Base-by-base conservation (phyloP, 495 filamentous ascomycete genomes). In the Trichoderma parareesei region DNA sequence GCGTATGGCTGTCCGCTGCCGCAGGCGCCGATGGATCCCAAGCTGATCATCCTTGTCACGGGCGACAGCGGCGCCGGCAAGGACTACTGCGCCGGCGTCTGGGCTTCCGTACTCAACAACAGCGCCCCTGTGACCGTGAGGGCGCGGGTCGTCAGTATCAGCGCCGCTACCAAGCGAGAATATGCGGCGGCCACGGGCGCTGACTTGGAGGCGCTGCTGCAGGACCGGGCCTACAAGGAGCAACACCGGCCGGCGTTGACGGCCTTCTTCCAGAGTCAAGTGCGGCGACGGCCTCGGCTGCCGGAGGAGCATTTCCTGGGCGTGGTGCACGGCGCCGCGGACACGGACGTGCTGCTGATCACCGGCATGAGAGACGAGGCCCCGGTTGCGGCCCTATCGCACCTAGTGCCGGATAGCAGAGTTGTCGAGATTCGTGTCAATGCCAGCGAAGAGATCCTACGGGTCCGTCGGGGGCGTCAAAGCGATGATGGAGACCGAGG, bases 291-390 rank as follows among this genome's bases (percentile, higher is more conserved):
- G 64, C 82, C 82, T 69, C 69, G 63, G 65, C 73, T 87, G 49
- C 80, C 75, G 68, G 78, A 83, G 69, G 78, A 85, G 70, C 79
- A 85, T 74, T 87, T 88, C 69, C 66, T 81, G 44, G 66, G 78
- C 66, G 70, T 80, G 44, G 81, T 87, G 16, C 40, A 74, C 66
- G 60, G 64, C 48, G 77, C 77, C 27, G 69, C 40, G 66, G 79
- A 81, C 75, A 74, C 77, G 20, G 79, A 87, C 66, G 84, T 86
- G 62, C 76, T 87, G 60, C 64, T 89, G 41, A 84, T 89, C 70
- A 88, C 85, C 0, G 86, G 86, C 5, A 84, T 89, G 82, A 86
- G 84, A 78, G 85, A 88, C 65, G 75, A 84, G 69, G 81, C 83
- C 5, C 85, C 84, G 5, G 80, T 89, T 42, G 75, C 81, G 66